Conservation (phyloP, 306 rosid genomes). For the Prunus fruticosa region DNA sequence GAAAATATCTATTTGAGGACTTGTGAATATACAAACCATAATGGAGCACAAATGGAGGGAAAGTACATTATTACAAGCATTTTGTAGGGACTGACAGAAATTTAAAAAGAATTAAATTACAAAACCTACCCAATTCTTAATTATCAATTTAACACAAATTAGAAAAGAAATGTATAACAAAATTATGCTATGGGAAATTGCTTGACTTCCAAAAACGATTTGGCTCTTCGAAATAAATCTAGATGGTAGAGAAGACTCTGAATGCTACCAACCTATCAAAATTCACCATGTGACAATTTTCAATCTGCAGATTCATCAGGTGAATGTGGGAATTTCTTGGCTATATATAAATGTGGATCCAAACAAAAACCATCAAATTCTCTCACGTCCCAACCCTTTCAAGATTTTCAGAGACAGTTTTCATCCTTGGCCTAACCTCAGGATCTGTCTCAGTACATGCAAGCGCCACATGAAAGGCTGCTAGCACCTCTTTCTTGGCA, state of each 20-base stretch:
- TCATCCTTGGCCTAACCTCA: conserved; percentile 87
- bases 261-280: conserved; percentile 28
- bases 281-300: conserved; percentile 16
- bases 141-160: conserved; percentile 12
- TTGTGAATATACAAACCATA: background rate
- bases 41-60: background rate
- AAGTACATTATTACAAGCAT: conserved; percentile 7
- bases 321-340: background rate
- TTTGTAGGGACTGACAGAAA: background rate
- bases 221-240: conserved; percentile 28
- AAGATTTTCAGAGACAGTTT: conserved; percentile 80
- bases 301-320: background rate
- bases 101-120: conserved; percentile 30
- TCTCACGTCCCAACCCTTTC: conserved; percentile 57
- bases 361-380: too few species aligned
- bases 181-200: conserved; percentile 26
- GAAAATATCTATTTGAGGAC: background rate
- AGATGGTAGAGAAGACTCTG: conserved; percentile 21
- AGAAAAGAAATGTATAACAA: conserved; percentile 15
- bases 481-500: conserved; percentile 87
- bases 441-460: conserved; percentile 89
- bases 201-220: conserved; percentile 29
- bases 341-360: background rate
- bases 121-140: conserved; percentile 28
- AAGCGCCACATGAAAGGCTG: conserved; percentile 81